Evolutionary conservation across 768 basidiomycete genomes (phyloP), one percentile per base, ranked within the genome.

Genomic region (Naganishia friedmannii): DNA sequence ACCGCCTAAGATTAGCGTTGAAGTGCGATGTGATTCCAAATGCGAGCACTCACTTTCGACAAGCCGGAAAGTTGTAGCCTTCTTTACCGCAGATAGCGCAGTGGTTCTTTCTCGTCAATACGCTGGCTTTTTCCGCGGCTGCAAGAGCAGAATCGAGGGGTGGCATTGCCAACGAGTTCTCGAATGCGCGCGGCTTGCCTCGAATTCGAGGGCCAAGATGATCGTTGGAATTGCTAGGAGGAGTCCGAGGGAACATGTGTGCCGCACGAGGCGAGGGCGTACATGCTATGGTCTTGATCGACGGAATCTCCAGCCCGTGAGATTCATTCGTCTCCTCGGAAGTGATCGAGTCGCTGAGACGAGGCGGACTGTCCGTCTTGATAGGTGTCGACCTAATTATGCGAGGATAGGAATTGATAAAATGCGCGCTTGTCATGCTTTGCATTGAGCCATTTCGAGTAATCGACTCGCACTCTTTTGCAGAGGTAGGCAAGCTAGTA

Each of bases 31-130:
- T 31, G 21, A 1, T 26, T 12, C 28, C 1, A 2, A 37, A 42
- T 26, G 13, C 26, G 15, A 23, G 2, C 19, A 45, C 68, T 26
- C 45, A 69, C 57, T 69, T 69, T 37, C 56, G 42, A 53, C 68
- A 69, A 8, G 55, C 56, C 26, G 68, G 68, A 37, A 58, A 69
- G 42, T 69, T 69, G 56, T 28, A 45, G 8, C 68, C 68, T 39
- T 31, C 45, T 21, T 57, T 60, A 1, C 54, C 68, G 34, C 68
- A 69, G n/a, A 69, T 42, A 12, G 68, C 31, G 46, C 68, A 69
- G 19, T 57, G 28, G 29, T 69, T 60, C 32, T 32, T 48, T 29
- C 57, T 37, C 37, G 37, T 69, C 42, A 69, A 53, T 39, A 57
- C 42, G n/a, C 68, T 69, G 9, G 55, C 56, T 42, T 46, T 56